These are phyloP conservation scores for Xylaria multiplex DNA, from an alignment of 2,329 filamentous ascomycete genomes.

Conservation along the genomic window DNA sequence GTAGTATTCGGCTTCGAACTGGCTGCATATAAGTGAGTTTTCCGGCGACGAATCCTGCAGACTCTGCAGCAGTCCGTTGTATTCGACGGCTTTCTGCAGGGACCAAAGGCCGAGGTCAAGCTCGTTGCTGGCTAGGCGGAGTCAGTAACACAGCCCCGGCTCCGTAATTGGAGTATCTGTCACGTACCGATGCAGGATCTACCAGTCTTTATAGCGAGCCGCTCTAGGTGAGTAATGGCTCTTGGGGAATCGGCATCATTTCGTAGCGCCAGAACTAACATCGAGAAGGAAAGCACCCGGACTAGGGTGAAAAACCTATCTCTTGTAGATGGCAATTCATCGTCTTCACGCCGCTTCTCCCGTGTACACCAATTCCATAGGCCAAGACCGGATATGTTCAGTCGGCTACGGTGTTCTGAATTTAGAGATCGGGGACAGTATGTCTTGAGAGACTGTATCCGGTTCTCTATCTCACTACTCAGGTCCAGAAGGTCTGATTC, in stretches of 20 bases:
- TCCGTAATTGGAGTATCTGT: constrained; percentile 39
- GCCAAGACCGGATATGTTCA: constrained; percentile 66
- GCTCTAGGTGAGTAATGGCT: constrained; percentile 64
- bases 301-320: constrained; percentile 52
- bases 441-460: constrained; percentile 49
- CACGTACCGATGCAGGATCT: constrained; percentile 69
- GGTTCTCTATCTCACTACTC: constrained; percentile 54
- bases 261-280: constrained; percentile 69
- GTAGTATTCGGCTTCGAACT: constrained; percentile 70
- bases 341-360: constrained; percentile 52
- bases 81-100: constrained; percentile 72
- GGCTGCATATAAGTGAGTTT: constrained; percentile 47
- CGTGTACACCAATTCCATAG: constrained; percentile 76
- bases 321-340: constrained; percentile 37
- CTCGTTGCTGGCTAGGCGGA: constrained; percentile 59
- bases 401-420: constrained; percentile 52
- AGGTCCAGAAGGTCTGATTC: constrained; percentile 49
- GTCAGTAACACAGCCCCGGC: constrained; percentile 32
- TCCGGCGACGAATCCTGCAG: constrained; percentile 45
- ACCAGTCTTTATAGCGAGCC: constrained; percentile 73
- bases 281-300: constrained; percentile 70
- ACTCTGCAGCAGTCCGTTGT: constrained; percentile 56
- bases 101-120: constrained; percentile 67
- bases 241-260: constrained; percentile 42
- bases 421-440: constrained; percentile 49